Evolutionary conservation across 1,284 basidiomycete species (phyloP), one percentile per base, ranked within the genome.

Genomic region (Testicularia cyperi): DNA sequence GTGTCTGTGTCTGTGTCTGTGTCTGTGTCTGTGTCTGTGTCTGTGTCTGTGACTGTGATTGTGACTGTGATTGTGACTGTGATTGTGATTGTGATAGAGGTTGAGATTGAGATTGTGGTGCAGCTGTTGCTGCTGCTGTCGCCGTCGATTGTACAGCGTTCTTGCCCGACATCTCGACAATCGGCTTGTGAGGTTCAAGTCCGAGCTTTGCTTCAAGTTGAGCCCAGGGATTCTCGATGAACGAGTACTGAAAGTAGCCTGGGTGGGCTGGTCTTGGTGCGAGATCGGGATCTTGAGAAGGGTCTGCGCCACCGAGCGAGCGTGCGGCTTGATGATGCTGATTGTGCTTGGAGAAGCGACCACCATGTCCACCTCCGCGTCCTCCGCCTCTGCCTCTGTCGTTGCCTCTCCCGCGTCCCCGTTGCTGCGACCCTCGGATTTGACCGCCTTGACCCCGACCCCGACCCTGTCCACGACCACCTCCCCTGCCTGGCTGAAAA

Each of bases 171-270:
- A n/a, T n/a, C n/a, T n/a, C n/a, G 13, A 25, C 13, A 21, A 61
- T n/a, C 3, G 45, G 19, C 7, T 44, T 38, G 38, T 54, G 22
- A 21, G 49, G 58, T 10, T 40, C 38, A 13, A 62, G 37, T 3
- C 37, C 52, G 12, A 42, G 33, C 24, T 52, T 55, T 14, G 21
- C 15, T 14, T 62, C 58, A 25, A 62, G 47, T 5, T 55, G 38
- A 19, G 25, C 37, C 58, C 58, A 62, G 2, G 58, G 58, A 20
- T 62, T 54, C 18, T 52, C 53, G 44, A 62, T n/a, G 32, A 62
- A 62, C 13, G 58, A 56, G 5, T 34, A 8, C 20, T 48, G 40
- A 27, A 52, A 62, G 44, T 38, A 62, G 18, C 58, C 58, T 21
- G 43, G 43, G 38, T 46, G 52, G 14, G 52, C 47, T 14, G 44